A percentile compares a stretch with the other conserved stretches of the same genome.
Evolutionary conservation across 805 yeast species (phyloP).

Genomic region (Lipomyces anomalus): DNA sequence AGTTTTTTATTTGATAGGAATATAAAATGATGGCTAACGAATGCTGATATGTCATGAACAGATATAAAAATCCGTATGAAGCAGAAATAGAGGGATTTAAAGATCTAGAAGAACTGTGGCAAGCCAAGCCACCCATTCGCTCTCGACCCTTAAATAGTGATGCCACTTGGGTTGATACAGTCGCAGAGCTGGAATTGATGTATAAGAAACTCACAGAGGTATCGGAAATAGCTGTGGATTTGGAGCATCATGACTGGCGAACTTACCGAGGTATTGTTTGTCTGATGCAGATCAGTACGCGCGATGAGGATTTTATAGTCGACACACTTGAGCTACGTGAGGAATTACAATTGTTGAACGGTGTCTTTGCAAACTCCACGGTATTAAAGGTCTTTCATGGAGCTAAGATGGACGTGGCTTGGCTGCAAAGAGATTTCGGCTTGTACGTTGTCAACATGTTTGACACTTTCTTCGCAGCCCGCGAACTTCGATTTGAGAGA

Average conservation of each 20-base stretch:
- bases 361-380: constrained; percentile 71
- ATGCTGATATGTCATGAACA: neutral
- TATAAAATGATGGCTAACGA: too few relatives aligned
- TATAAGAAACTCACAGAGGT: constrained; percentile 45
- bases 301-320: constrained; percentile 76
- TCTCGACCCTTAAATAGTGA: too few relatives aligned
- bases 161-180: constrained; percentile 63
- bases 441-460: constrained; percentile 81
- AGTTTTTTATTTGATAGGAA: too few relatives aligned
- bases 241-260: constrained; percentile 92
- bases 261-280: constrained; percentile 87
- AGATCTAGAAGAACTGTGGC: too few relatives aligned
- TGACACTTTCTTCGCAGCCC: constrained; percentile 89
- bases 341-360: constrained; percentile 60
- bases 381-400: constrained; percentile 92
- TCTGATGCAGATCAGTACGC: constrained; percentile 83
- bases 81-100: constrained; percentile 66
- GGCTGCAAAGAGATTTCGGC: constrained; percentile 96
- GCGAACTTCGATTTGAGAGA: constrained; percentile 69
- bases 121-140: too few relatives aligned
- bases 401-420: constrained; percentile 90
- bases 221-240: constrained; percentile 79
- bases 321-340: constrained; percentile 79
- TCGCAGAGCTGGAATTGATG: constrained; percentile 49
- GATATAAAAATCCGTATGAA: constrained; percentile 71